These are phyloP conservation scores for Zarea fungicola DNA, from an alignment of 2,329 filamentous ascomycete species.

Conservation along the genomic window DNA sequence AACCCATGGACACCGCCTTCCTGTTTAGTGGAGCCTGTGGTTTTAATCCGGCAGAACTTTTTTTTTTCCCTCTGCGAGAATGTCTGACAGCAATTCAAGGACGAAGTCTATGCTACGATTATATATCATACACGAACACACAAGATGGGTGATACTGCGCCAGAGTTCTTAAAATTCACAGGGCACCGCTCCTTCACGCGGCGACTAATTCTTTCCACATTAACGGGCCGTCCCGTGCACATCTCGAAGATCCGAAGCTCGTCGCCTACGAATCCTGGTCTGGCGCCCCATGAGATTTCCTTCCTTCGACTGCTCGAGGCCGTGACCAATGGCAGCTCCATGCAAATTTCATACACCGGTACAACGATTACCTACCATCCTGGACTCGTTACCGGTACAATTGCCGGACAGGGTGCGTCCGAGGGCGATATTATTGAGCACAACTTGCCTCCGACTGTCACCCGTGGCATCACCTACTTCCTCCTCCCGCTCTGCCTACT, in stretches of 20 bases:
- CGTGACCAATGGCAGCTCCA: conserved; percentile 88
- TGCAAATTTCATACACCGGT: conserved; percentile 95
- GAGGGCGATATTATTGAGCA: conserved; percentile 74
- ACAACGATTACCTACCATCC: conserved; percentile 90
- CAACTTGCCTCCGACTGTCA: conserved; percentile 69
- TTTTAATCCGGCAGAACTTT: conserved; percentile 31
- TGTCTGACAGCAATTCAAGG: neutral
- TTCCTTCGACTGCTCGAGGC: conserved; percentile 91
- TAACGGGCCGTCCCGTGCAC: conserved; percentile 83
- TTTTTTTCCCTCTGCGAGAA: conserved; percentile 23
- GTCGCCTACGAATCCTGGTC: conserved; percentile 80
- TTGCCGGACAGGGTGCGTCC: conserved; percentile 66
- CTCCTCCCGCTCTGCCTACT: conserved; percentile 83
- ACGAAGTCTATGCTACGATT: neutral
- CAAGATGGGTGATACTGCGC: conserved; percentile 39
- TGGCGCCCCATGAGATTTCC: conserved; percentile 89
- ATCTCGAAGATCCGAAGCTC: conserved; percentile 90
- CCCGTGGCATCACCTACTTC: conserved; percentile 84
- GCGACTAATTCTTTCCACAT: conserved; percentile 81
- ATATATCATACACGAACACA: conserved; percentile 13
- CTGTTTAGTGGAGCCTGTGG: neutral
- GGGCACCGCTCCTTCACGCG: conserved; percentile 77
- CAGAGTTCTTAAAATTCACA: conserved; percentile 68
- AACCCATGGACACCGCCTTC: conserved; percentile 27
- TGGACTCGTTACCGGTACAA: conserved; percentile 82